These are phyloP conservation scores for Mycena citricolor DNA, from an alignment of 1,284 basidiomycete species.

Conservation along the genomic window DNA sequence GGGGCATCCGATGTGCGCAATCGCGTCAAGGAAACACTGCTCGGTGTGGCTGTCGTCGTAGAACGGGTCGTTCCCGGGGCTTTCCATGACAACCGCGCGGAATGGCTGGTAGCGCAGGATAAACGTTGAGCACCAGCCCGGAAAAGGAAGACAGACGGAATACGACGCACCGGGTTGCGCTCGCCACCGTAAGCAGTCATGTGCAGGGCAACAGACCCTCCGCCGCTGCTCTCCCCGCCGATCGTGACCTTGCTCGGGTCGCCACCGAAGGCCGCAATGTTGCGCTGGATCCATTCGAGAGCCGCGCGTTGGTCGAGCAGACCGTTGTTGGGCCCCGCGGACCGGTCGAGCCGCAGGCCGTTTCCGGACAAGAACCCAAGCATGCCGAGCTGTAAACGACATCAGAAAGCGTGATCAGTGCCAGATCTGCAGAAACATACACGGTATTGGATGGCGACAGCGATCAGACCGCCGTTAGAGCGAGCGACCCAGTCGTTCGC, in stretches of 20 bases:
- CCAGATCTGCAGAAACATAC: conserved; percentile 40
- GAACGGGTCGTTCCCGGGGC: no score
- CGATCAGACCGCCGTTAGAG: conserved; percentile 36
- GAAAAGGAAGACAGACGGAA: no score
- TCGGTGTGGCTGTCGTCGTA: no score
- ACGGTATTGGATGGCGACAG: conserved; percentile 44
- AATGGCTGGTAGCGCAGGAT: no score
- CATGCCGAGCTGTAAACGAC: no score
- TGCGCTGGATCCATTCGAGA: conserved; percentile 44
- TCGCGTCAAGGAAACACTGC: no score
- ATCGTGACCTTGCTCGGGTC: conserved; percentile 41
- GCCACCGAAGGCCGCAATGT: conserved; percentile 43
- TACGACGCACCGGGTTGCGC: not conserved
- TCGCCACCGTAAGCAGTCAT: conserved; percentile 40
- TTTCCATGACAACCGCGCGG: no score
- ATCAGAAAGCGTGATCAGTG: no score
- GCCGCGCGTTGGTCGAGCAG: conserved; percentile 47
- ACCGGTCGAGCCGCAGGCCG: no score
- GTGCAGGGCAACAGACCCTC: conserved; percentile 45
- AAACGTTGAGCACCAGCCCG: no score
- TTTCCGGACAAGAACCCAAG: no score
- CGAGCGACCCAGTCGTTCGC: conserved; percentile 46
- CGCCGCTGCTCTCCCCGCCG: conserved; percentile 43
- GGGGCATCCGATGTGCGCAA: no score
- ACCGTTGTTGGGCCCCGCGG: conserved; percentile 44